Evolutionary conservation across 345 rosid species (phyloP).

Genomic region (Combretum micranthum): DNA sequence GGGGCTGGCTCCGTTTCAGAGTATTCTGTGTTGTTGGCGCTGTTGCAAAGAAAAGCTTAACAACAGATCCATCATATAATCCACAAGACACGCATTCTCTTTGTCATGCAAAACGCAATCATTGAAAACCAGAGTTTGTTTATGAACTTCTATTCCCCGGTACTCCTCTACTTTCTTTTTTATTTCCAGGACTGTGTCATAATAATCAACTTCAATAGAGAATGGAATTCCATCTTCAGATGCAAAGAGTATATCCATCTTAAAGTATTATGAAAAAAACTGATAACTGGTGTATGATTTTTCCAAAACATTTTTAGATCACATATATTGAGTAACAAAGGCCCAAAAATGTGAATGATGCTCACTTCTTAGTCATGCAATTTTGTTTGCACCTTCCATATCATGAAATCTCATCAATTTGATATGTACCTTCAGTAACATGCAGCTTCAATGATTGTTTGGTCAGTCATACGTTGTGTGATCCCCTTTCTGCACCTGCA

Average conservation of each 20-base stretch:
- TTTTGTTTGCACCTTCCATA: no score
- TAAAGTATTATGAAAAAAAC: no score
- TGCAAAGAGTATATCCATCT: constrained; percentile 12
- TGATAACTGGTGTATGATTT: no score
- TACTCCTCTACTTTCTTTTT: constrained; percentile 22
- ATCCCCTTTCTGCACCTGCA: no score
- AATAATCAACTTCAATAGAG: constrained; percentile 26
- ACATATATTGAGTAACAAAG: no score
- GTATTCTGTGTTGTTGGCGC: neutral
- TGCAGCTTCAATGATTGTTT: no score
- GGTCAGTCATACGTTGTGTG: no score
- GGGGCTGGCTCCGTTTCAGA: neutral
- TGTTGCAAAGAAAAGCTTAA: constrained; percentile 15
- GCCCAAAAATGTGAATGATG: no score
- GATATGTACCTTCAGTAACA: no score
- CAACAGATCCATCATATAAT: constrained; percentile 17
- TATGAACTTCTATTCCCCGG: constrained; percentile 16
- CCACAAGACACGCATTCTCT: constrained; percentile 13
- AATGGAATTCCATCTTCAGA: constrained; percentile 15
- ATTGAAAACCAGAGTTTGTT: constrained; percentile 27
- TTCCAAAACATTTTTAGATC: no score
- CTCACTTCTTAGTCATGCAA: no score
- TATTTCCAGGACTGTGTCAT: constrained; percentile 26
- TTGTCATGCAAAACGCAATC: constrained; percentile 22
- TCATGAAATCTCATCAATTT: no score